A percentile compares a stretch with the other conserved stretches of the same genome.
These are phyloP conservation scores for Dissophora globulifera DNA, from an alignment of 192 early-diverging fungal genomes.

Conservation along the genomic window DNA sequence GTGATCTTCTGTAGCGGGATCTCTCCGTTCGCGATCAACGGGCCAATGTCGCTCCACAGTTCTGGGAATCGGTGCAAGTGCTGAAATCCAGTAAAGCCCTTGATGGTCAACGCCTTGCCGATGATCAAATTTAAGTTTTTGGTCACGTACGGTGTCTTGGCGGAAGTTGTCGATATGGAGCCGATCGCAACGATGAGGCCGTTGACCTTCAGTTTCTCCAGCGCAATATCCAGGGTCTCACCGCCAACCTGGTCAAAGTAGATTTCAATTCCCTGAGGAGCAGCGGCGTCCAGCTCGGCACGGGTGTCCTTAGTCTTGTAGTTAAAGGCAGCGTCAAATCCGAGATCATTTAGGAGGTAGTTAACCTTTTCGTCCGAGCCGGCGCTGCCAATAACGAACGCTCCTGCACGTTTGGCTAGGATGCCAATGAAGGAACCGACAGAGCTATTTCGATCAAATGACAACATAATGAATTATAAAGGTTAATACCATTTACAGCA, in stretches of 20 bases:
- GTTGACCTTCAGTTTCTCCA: constrained; percentile 29
- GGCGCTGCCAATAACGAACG: constrained; percentile 85
- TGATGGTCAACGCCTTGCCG: constrained; percentile 3
- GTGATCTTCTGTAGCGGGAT: constrained; percentile 13
- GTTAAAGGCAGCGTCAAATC: constrained; percentile 91
- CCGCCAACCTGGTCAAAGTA: constrained; percentile 86
- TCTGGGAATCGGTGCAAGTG: constrained; percentile 2
- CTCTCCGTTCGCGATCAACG: constrained; percentile 25
- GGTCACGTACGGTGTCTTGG: background rate
- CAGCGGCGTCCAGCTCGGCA: background rate
- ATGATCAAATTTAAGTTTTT: constrained; percentile 16
- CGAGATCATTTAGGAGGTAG: constrained; percentile 70
- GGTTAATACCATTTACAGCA: background rate
- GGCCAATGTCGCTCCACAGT: constrained; percentile 27
- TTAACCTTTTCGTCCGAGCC: constrained; percentile 87
- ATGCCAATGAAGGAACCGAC: constrained; percentile 80
- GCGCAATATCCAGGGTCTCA: constrained; percentile 32
- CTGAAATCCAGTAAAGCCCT: constrained; percentile 14
- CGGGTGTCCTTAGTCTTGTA: constrained; percentile 72
- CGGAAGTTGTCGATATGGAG: background rate
- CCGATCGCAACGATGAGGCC: constrained; percentile 26
- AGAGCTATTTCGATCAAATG: constrained; percentile 66
- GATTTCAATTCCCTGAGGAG: constrained; percentile 69
- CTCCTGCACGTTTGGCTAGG: constrained; percentile 79
- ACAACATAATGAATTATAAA: background rate